phyloP scores from a whole-genome alignment of 2,329 filamentous ascomycete genomes.

The Verticillium zaregamsianum region DNA sequence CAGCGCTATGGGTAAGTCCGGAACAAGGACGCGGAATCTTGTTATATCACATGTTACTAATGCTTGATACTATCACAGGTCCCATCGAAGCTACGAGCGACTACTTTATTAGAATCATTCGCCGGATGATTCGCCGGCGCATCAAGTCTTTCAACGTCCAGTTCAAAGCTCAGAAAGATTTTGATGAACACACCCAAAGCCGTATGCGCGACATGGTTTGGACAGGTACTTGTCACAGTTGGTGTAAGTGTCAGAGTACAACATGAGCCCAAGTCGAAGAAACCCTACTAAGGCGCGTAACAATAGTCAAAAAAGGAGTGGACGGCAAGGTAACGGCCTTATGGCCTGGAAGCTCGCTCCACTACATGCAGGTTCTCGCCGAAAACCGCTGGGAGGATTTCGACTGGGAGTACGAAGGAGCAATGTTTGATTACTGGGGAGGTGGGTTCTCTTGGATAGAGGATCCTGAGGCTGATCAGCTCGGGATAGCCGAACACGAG shows the following conservation, averaged over 20 bases:
- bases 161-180: slow-evolving; percentile 30
- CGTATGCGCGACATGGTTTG: slow-evolving; percentile 38
- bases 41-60: too few species aligned
- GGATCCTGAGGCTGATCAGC: slow-evolving; percentile 12
- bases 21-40: too few species aligned
- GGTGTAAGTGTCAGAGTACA: slow-evolving; percentile 36
- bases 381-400: slow-evolving; percentile 43
- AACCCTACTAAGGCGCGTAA: too few species aligned
- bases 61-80: slow-evolving; percentile 4
- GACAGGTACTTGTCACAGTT: slow-evolving; percentile 34
- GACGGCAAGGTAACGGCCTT: slow-evolving; percentile 39
- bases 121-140: slow-evolving; percentile 16
- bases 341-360: slow-evolving; percentile 36
- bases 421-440: slow-evolving; percentile 40
- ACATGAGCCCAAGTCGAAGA: too few species aligned
- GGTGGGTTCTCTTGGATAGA: slow-evolving; percentile 35
- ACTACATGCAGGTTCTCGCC: slow-evolving; percentile 28
- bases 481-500: slow-evolving; percentile 10
- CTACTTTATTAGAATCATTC: slow-evolving; percentile 20
- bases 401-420: slow-evolving; percentile 37
- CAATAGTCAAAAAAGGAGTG: slow-evolving; percentile 17
- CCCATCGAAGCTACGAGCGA: slow-evolving; percentile 20
- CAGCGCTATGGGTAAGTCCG: neutral
- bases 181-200: slow-evolving; percentile 31
- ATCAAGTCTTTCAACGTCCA: slow-evolving; percentile 16